Evolutionary conservation across 441 rosid species (phyloP).

Genomic region (Populus tomentosa): DNA sequence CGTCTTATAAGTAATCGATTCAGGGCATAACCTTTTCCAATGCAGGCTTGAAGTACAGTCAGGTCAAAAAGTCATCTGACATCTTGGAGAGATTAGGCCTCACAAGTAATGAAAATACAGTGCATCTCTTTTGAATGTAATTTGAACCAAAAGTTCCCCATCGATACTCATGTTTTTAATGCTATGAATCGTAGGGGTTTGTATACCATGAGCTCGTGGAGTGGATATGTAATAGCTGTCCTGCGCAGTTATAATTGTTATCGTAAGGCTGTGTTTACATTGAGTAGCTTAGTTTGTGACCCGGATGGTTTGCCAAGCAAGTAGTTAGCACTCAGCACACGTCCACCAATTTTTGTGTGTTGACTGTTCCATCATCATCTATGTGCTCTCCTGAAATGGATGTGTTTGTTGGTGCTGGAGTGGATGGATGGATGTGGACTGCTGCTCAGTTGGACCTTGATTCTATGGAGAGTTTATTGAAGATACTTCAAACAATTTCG

Average conservation of each 20-base stretch:
- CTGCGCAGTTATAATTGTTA: no score
- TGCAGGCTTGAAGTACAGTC: not conserved
- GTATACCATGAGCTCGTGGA: not conserved
- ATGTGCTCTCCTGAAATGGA: not conserved
- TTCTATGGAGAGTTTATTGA: not conserved
- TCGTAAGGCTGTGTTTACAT: not conserved
- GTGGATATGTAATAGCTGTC: not conserved
- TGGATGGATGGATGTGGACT: not conserved
- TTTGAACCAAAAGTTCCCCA: no score
- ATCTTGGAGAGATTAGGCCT: not conserved
- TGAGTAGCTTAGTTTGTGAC: not conserved
- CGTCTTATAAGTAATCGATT: conserved; percentile 16
- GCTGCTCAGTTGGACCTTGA: not conserved
- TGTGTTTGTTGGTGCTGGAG: not conserved
- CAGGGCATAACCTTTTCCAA: not conserved
- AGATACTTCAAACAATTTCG: not conserved
- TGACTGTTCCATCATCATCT: not conserved
- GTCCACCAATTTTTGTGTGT: not conserved
- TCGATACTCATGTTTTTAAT: no score
- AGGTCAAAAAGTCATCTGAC: not conserved
- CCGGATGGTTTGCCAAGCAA: not conserved
- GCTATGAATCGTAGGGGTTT: not conserved
- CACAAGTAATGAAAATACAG: not conserved
- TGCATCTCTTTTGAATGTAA: not conserved
- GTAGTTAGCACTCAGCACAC: not conserved